These are phyloP conservation scores for Hymenoscyphus scutula DNA, from an alignment of 2,329 filamentous ascomycete species.

Conservation along the genomic window DNA sequence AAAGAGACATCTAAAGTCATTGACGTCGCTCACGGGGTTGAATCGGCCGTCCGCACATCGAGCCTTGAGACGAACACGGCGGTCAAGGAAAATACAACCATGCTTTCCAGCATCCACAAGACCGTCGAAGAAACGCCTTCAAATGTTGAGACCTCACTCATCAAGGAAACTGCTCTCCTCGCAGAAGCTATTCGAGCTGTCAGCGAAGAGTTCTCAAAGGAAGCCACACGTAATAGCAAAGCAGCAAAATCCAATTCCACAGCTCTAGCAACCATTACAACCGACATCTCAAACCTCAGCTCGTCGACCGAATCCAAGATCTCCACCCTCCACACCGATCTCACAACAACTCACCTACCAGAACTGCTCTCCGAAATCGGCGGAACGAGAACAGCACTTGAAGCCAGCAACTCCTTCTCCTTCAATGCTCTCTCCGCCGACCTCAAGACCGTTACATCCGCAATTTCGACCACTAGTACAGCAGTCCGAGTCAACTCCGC, in stretches of 20 bases:
- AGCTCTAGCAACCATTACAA: neutral
- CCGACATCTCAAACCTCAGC: constrained; percentile 4
- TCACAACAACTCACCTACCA: constrained; percentile 2
- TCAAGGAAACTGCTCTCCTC: neutral
- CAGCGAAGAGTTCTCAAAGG: neutral
- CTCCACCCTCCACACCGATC: constrained; percentile 1
- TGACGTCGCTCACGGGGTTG: neutral
- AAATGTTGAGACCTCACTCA: neutral
- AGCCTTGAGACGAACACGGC: neutral
- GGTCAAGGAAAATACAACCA: constrained; percentile 6
- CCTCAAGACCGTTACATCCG: constrained; percentile 12
- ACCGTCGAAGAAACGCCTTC: neutral
- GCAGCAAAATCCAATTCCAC: neutral
- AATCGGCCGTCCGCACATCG: neutral
- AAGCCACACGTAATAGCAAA: neutral
- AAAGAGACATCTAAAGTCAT: neutral
- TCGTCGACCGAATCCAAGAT: neutral
- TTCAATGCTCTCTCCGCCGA: constrained; percentile 16
- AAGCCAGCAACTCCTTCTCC: constrained; percentile 6
- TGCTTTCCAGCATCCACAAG: constrained; percentile 5
- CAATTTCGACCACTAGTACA: constrained; percentile 16
- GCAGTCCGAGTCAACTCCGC: constrained; percentile 26
- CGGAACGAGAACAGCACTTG: constrained; percentile 1
- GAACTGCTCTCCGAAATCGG: neutral
- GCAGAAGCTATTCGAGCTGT: neutral